Evolutionary conservation across 208 protist species (phyloP), one percentile per base, ranked within the genome.

Genomic region (Acanthamoeba sp.): DNA sequence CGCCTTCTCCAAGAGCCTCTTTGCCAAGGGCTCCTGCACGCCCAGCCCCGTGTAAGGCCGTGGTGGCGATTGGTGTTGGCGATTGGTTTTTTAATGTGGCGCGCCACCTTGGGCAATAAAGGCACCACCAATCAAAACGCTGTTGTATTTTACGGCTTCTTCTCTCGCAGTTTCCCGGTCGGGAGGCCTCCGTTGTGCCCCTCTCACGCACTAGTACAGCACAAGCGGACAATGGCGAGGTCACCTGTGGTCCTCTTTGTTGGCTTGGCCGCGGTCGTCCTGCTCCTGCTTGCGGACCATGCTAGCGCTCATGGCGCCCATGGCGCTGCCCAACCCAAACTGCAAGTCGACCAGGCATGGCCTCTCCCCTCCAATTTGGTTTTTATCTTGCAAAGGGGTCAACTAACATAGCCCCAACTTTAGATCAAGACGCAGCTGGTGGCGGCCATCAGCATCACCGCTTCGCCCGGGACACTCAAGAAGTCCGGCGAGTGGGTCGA

Each of bases 1-100:
- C 73, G 36, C 73, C 27, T 84, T 32, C 73, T 20, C 42, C 20
- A 45, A 84, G 73, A 84, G 73, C 42, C 73, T 84, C 73, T 84
- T 84, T 34, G 73, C 20, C 40, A 10, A 52, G 38, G 73, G 73
- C 34, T 2, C n/a, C 27, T 84, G 73, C 73, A 84, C 73, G 73
- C 73, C 73, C 64, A 40, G 20, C 64, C 64, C 64, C 64, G 64
- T 73, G 48, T 55, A 16, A 55, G n/a, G n/a, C n/a, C n/a, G n/a
- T n/a, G n/a, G n/a, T n/a, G n/a, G n/a, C n/a, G n/a, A n/a, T n/a
- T n/a, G n/a, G n/a, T n/a, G n/a, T n/a, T n/a, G n/a, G n/a, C n/a
- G n/a, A n/a, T n/a, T n/a, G n/a, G n/a, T n/a, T n/a, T n/a, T n/a
- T 48, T 48, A 50, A 50, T 6, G 5, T 50, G 45, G 45, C 45